Evolutionary conservation across 805 yeast genomes (phyloP).

Genomic region (Helenozyma rhizophorensis): DNA sequence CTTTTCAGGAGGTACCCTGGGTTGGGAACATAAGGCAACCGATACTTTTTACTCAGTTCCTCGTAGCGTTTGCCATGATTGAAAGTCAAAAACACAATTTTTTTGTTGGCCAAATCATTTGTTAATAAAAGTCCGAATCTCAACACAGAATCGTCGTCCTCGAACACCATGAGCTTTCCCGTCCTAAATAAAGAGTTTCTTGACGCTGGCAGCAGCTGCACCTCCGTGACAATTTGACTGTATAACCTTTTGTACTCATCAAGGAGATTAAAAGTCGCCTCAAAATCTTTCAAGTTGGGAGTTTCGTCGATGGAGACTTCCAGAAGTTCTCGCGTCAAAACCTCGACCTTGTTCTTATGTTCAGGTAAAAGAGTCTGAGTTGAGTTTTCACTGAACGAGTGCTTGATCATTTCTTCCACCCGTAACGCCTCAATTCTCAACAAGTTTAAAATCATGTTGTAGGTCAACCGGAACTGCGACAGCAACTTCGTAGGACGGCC

Average conservation of each 20-base stretch:
- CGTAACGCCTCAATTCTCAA: conserved; percentile 88
- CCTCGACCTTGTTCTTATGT: conserved; percentile 63
- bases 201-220: conserved; percentile 45
- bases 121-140: conserved; percentile 54
- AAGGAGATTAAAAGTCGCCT: conserved; percentile 41
- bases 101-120: conserved; percentile 27
- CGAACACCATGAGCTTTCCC: conserved; percentile 59
- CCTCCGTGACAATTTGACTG: conserved; percentile 42
- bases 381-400: conserved; percentile 89
- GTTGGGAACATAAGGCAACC: conserved; percentile 37
- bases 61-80: conserved; percentile 36
- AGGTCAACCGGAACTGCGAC: conserved; percentile 91
- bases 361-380: conserved; percentile 84
- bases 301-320: conserved; percentile 31
- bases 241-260: conserved; percentile 43
- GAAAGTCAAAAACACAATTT: conserved; percentile 41
- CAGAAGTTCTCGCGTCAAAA: conserved; percentile 45
- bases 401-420: conserved; percentile 98
- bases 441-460: conserved; percentile 89
- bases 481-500: conserved; percentile 88
- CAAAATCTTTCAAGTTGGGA: conserved; percentile 39
- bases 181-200: conserved; percentile 41
- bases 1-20: conserved; percentile 28
- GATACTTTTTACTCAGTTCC: conserved; percentile 16
- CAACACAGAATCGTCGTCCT: conserved; percentile 40